Evolutionary conservation across 257 asterid species (phyloP).

Genomic region (Plantago ovata): DNA sequence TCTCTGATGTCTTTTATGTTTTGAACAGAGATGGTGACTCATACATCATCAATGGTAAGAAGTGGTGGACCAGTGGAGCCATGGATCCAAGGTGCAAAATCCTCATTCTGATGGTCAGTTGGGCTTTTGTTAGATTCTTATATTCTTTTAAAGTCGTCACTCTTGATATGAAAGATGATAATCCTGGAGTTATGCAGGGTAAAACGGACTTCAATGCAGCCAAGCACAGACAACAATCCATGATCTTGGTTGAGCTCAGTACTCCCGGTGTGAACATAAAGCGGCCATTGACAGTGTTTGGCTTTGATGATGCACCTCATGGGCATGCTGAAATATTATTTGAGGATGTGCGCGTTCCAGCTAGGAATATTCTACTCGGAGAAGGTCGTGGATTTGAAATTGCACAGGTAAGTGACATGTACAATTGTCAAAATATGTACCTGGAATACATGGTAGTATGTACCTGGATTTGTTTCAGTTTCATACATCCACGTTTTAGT

Average conservation of each 20-base stretch:
- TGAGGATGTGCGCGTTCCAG: conserved; percentile 65
- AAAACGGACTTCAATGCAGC: conserved; percentile 85
- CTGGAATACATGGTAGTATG: not conserved
- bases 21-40: conserved; percentile 60
- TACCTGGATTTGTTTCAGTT: not conserved
- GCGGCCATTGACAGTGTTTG: conserved; percentile 86
- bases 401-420: conserved; percentile 62
- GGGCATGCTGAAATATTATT: conserved; percentile 92
- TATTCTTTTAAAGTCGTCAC: conserved; percentile 8
- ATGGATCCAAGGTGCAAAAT: conserved; percentile 97
- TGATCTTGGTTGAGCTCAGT: conserved; percentile 80
- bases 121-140: not conserved
- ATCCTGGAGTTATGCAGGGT: conserved; percentile 53
- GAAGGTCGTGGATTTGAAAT: conserved; percentile 99
- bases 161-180: conserved; percentile 11
- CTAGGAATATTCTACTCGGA: conserved; percentile 72
- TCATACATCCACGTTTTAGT: not conserved
- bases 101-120: conserved; percentile 88
- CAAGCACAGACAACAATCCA: conserved; percentile 83
- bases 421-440: not conserved
- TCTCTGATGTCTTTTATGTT: conserved; percentile 11
- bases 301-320: conserved; percentile 96
- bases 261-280: conserved; percentile 68
- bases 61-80: conserved; percentile 99
- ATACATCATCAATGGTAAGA: conserved; percentile 77